A percentile compares a stretch with the other conserved stretches of the same genome.
These are phyloP conservation scores for Diaporthe sp. DNA, from an alignment of 2,329 filamentous ascomycete genomes.

Conservation along the genomic window DNA sequence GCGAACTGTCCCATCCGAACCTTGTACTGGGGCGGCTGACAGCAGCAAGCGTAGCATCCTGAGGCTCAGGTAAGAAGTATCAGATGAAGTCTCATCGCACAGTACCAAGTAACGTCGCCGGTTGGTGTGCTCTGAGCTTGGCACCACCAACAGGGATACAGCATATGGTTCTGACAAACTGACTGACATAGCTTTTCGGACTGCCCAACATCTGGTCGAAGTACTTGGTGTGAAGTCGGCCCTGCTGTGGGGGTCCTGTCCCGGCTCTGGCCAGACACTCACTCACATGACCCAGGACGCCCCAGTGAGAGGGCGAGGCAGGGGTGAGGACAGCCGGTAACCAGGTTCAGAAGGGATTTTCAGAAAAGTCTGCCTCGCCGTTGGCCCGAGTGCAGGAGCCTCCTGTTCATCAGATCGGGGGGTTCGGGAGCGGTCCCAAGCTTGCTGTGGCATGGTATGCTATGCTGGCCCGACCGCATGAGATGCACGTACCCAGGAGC, in stretches of 20 bases:
- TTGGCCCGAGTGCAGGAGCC: constrained; percentile 10
- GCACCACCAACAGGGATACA: constrained; percentile 6
- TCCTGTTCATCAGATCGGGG: constrained; percentile 26
- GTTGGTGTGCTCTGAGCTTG: constrained; percentile 8
- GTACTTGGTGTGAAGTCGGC: background rate
- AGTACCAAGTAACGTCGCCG: background rate
- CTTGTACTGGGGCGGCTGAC: constrained; percentile 27
- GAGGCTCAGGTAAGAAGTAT: constrained; percentile 30
- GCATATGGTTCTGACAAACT: background rate
- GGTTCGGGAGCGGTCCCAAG: constrained; percentile 14
- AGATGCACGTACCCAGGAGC: background rate
- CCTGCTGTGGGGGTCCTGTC: background rate
- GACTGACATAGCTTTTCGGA: background rate
- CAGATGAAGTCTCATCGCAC: constrained; percentile 30
- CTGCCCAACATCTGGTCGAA: background rate
- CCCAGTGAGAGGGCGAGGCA: background rate
- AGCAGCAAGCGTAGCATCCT: constrained; percentile 33
- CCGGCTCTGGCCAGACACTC: background rate
- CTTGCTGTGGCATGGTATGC: background rate
- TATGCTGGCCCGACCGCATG: background rate
- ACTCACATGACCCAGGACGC: background rate
- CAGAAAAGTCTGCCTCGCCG: background rate
- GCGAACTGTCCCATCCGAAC: constrained; percentile 21
- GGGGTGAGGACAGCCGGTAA: background rate
- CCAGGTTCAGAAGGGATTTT: background rate